Evolutionary conservation across 2,329 filamentous ascomycete genomes (phyloP).

Genomic region (Colletotrichum sp.): DNA sequence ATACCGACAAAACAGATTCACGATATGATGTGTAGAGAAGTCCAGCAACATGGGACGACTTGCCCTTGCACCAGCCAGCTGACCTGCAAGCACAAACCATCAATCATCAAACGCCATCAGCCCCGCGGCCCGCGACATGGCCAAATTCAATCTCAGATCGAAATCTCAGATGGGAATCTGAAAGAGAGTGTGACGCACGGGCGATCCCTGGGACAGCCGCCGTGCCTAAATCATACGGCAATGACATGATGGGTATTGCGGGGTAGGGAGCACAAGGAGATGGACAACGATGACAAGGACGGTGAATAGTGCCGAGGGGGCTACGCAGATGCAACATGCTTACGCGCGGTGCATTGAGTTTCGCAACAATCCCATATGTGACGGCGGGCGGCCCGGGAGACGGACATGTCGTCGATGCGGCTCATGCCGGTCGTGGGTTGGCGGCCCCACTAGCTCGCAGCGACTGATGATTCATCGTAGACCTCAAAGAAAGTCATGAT

Average conservation of each 20-base stretch:
- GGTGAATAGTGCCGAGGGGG: not conserved
- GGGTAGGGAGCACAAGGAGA: not conserved
- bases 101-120: not conserved
- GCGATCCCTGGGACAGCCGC: not conserved
- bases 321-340: not conserved
- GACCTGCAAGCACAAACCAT: not conserved
- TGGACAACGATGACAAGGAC: not conserved
- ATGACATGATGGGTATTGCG: not conserved
- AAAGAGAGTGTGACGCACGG: not conserved
- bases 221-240: not conserved
- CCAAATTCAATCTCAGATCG: not conserved
- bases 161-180: constrained; percentile 13
- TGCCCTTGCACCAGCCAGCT: not conserved
- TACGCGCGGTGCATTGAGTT: not conserved
- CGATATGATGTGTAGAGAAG: not conserved
- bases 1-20: not conserved
- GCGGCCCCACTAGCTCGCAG: not conserved
- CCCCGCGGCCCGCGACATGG: not conserved
- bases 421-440: not conserved
- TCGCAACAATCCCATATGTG: not conserved
- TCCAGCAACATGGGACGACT: not conserved
- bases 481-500: not conserved
- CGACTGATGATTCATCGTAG: constrained; percentile 16
- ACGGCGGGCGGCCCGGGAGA: not conserved
- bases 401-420: not conserved